These are phyloP conservation scores for Phytophthora lateralis DNA, from an alignment of 352 stramenopile species.

Conservation along the genomic window DNA sequence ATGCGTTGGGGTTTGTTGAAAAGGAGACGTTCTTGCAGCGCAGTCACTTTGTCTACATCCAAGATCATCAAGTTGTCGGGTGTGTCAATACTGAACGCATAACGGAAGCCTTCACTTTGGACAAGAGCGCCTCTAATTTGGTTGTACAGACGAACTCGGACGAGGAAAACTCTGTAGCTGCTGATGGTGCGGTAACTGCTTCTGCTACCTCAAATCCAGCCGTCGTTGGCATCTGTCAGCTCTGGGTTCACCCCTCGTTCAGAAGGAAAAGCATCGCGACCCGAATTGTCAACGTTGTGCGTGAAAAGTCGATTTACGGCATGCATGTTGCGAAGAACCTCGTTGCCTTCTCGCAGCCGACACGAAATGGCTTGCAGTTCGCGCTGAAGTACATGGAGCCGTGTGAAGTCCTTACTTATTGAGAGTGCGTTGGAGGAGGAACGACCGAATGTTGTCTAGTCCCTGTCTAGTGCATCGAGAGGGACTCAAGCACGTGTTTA, in stretches of 20 bases:
- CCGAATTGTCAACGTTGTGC: constrained; percentile 61
- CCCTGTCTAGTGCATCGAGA: no score
- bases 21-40: constrained; percentile 55
- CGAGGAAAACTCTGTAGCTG: constrained; percentile 8
- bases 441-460: no score
- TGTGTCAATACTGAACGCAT: constrained; percentile 68
- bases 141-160: background rate
- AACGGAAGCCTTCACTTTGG: constrained; percentile 45
- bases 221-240: constrained; percentile 66
- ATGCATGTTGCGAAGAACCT: constrained; percentile 54
- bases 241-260: constrained; percentile 70
- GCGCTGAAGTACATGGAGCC: constrained; percentile 59
- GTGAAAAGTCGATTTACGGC: constrained; percentile 77
- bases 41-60: constrained; percentile 65
- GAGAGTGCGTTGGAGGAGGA: background rate
- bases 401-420: constrained; percentile 62
- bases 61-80: constrained; percentile 62
- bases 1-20: constrained; percentile 70
- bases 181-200: constrained; percentile 20
- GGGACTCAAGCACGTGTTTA: no score
- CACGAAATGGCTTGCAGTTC: constrained; percentile 62
- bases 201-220: constrained; percentile 30
- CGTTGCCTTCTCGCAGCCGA: constrained; percentile 81
- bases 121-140: constrained; percentile 22
- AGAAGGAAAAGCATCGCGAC: constrained; percentile 60